Conservation (phyloP, 2,329 filamentous ascomycete species). For the Alternaria sp. region DNA sequence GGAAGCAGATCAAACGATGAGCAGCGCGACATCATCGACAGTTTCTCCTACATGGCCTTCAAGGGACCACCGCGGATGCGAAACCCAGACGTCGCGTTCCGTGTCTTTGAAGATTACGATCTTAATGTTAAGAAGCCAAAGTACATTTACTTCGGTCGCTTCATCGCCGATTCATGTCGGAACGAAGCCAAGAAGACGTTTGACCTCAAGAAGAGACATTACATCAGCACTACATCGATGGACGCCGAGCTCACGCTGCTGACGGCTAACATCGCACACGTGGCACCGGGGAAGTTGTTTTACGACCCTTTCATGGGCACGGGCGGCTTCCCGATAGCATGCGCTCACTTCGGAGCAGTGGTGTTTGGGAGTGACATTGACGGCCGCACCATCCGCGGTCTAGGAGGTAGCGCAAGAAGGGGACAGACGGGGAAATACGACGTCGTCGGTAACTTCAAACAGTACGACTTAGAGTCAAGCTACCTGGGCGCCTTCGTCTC, state of each 20-base stretch:
- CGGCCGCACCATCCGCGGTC: slow-evolving; percentile 82
- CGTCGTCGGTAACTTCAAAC: slow-evolving; percentile 77
- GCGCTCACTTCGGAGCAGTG: slow-evolving; percentile 85
- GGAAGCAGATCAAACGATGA: slow-evolving; percentile 69
- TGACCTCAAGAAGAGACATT: slow-evolving; percentile 89
- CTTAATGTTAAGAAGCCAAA: slow-evolving; percentile 60
- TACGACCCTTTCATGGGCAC: slow-evolving; percentile 97
- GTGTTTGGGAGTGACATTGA: slow-evolving; percentile 93
- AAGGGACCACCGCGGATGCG: slow-evolving; percentile 79
- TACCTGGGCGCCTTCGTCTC: slow-evolving; percentile 83
- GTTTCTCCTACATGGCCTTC: slow-evolving; percentile 80
- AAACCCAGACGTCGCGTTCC: slow-evolving; percentile 72
- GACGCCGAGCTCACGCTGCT: slow-evolving; percentile 91
- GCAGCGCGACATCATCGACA: slow-evolving; percentile 79
- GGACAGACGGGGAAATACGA: slow-evolving; percentile 52
- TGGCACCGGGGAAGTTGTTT: slow-evolving; percentile 81
- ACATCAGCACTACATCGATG: slow-evolving; percentile 97
- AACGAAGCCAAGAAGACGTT: slow-evolving; percentile 72
- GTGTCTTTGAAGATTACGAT: slow-evolving; percentile 82
- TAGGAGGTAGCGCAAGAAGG: slow-evolving; percentile 52
- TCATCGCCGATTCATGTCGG: slow-evolving; percentile 70
- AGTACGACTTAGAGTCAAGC: slow-evolving; percentile 72
- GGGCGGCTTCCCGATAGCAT: slow-evolving; percentile 88
- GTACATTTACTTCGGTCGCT: slow-evolving; percentile 73
- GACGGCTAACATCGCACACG: slow-evolving; percentile 88